A percentile compares a stretch with the other conserved stretches of the same genome.
These are phyloP conservation scores for Epichloe aotearoae DNA, from an alignment of 2,329 filamentous ascomycete genomes.

Conservation along the genomic window DNA sequence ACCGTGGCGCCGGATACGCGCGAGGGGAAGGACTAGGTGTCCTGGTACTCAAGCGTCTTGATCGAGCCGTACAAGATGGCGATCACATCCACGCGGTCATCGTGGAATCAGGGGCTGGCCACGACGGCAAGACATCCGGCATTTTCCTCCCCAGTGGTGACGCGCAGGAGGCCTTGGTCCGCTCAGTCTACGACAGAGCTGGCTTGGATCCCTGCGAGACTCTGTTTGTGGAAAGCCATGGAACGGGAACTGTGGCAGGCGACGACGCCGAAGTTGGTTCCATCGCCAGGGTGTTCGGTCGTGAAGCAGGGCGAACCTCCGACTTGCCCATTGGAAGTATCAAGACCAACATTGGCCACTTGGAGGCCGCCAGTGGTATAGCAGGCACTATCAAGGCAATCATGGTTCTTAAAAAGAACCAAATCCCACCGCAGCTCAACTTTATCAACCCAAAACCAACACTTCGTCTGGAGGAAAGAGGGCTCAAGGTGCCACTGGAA, in stretches of 20 bases:
- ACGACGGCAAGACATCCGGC: slow-evolving; percentile 27
- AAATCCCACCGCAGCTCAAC: slow-evolving; percentile 11
- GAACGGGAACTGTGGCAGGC: too few relatives aligned
- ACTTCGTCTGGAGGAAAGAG: slow-evolving; percentile 15
- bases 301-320: slow-evolving; percentile 8
- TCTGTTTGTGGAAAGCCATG: too few relatives aligned
- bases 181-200: slow-evolving; percentile 12
- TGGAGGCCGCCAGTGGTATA: slow-evolving; percentile 14
- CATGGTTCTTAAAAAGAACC: slow-evolving; percentile 7
- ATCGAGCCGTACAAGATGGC: slow-evolving; percentile 27
- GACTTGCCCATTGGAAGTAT: slow-evolving; percentile 14
- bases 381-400: slow-evolving; percentile 13
- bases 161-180: slow-evolving; percentile 13
- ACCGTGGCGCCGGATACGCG: slow-evolving; percentile 33
- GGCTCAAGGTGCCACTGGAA: slow-evolving; percentile 10
- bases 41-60: slow-evolving; percentile 31
- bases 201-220: too few relatives aligned
- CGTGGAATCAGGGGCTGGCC: slow-evolving; percentile 20
- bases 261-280: background rate
- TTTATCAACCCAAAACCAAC: slow-evolving; percentile 11
- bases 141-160: slow-evolving; percentile 17
- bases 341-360: slow-evolving; percentile 16
- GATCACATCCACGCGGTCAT: slow-evolving; percentile 24
- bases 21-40: slow-evolving; percentile 24
- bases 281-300: slow-evolving; percentile 14